Evolutionary conservation across 192 early-diverging fungal genomes (phyloP), one percentile per base, ranked within the genome.

Genomic region (Geranomyces variabilis): DNA sequence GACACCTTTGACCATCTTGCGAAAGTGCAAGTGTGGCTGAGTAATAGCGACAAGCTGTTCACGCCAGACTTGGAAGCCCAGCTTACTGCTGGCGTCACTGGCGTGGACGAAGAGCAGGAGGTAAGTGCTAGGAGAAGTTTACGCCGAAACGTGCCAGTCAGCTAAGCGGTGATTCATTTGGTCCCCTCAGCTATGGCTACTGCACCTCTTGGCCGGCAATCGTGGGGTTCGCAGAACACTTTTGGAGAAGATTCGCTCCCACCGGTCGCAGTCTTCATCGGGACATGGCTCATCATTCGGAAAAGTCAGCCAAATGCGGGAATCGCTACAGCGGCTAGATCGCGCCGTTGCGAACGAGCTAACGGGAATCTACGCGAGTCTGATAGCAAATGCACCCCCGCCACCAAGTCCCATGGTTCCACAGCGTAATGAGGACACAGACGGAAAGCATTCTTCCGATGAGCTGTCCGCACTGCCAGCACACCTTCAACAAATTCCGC

Each of bases 71-170:
- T 70, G 28, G 68, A 57, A 19, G 21, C 22, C 21, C 68, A 70
- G 36, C 57, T 70, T 17, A 31, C 29, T 61, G 68, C n/a, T 17
- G 68, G 55, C 22, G 19, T 70, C 14, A 41, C 43, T 10, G 68
- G 68, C 1, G 53, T 70, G 4, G 57, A 70, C 26, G 31, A 70
- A 61, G 68, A 70, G 31, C 68, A 70, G 19, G 68, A 70, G 57
- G 68, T 70, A 46, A 13, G 21, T 24, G 17, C 28, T 45, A 0
- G 22, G 17, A 47, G 46, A 47, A 47, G 19, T n/a, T n/a, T n/a
- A n/a, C n/a, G n/a, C n/a, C n/a, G n/a, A n/a, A n/a, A n/a, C n/a
- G n/a, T n/a, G n/a, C n/a, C n/a, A n/a, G n/a, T n/a, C n/a, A n/a
- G n/a, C n/a, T n/a, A n/a, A n/a, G n/a, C n/a, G n/a, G n/a, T n/a